These are phyloP conservation scores for Tetrastigma voinierianum DNA, from an alignment of 164 flowering plant genomes.

Conservation along the genomic window DNA sequence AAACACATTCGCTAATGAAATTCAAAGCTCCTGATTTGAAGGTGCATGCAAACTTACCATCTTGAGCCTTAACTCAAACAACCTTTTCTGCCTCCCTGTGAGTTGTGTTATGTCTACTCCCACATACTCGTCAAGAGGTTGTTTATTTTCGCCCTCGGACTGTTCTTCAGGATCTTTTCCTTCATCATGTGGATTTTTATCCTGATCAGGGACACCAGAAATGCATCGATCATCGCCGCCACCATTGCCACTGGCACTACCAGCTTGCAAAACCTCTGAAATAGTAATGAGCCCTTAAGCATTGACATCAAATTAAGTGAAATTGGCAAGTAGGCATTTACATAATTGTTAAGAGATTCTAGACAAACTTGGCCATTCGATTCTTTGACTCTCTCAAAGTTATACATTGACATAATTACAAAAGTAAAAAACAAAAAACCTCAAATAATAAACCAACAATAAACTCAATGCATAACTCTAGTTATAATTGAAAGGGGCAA, in stretches of 20 bases:
- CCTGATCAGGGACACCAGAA: conserved; percentile 17
- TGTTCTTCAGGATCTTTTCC: conserved; percentile 28
- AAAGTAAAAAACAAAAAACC: not conserved
- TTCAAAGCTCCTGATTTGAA: not conserved
- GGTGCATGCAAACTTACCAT: conserved; percentile 51
- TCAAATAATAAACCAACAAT: not conserved
- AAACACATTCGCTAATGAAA: not conserved
- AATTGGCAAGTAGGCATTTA: not conserved
- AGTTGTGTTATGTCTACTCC: conserved; percentile 48
- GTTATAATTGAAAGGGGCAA: no score
- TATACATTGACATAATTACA: not conserved
- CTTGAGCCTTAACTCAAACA: conserved; percentile 80
- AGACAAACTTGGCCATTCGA: no score
- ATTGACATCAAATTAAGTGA: not conserved
- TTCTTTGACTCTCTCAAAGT: no score
- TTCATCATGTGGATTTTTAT: conserved; percentile 25
- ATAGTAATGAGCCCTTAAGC: no score
- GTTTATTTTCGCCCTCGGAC: conserved; percentile 29
- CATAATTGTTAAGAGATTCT: not conserved
- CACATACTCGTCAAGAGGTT: conserved; percentile 27
- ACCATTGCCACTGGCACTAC: conserved; percentile 13
- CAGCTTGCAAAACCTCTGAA: conserved; percentile 25
- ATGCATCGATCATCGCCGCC: conserved; percentile 9
- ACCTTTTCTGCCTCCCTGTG: conserved; percentile 73
- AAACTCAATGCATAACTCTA: no score